These are phyloP conservation scores for Talaromyces ruber DNA, from an alignment of 495 filamentous ascomycete species.

Conservation along the genomic window DNA sequence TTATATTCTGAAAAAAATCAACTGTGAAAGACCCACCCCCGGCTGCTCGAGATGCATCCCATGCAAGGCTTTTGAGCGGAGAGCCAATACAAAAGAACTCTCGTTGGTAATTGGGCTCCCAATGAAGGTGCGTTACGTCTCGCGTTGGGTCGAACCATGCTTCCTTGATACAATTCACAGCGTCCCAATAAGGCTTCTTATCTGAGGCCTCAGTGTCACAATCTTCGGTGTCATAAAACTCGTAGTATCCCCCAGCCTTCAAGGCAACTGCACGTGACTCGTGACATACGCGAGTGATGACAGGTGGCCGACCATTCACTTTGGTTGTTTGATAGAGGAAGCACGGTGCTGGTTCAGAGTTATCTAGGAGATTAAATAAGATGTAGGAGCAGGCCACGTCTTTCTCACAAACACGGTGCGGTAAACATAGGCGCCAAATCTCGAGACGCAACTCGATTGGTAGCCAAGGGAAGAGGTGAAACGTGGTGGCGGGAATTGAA, in stretches of 20 bases:
- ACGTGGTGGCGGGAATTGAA: background rate
- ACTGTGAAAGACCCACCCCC: background rate
- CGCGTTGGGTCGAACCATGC: conserved; percentile 4
- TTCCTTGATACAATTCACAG: background rate
- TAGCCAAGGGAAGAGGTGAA: background rate
- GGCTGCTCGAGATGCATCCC: background rate
- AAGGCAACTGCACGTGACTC: conserved; percentile 2
- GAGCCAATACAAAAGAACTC: background rate
- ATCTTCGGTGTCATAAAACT: too few species aligned
- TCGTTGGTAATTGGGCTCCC: background rate
- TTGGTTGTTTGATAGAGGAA: conserved; percentile 1
- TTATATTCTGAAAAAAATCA: background rate
- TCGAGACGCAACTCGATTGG: conserved; percentile 1
- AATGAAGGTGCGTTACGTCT: background rate
- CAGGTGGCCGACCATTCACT: background rate
- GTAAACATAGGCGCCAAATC: conserved; percentile 4
- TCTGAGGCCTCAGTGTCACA: background rate
- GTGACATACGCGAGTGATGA: conserved; percentile 3
- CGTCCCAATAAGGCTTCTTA: background rate
- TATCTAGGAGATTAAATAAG: background rate
- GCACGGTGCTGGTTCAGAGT: background rate
- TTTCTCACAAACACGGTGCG: conserved; percentile 3
- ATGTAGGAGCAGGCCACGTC: background rate
- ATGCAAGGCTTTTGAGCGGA: conserved; percentile 3
- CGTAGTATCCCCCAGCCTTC: background rate